Base-by-base conservation (phyloP, 2,329 filamentous ascomycete genomes). In the Aspergillus vadensis region DNA sequence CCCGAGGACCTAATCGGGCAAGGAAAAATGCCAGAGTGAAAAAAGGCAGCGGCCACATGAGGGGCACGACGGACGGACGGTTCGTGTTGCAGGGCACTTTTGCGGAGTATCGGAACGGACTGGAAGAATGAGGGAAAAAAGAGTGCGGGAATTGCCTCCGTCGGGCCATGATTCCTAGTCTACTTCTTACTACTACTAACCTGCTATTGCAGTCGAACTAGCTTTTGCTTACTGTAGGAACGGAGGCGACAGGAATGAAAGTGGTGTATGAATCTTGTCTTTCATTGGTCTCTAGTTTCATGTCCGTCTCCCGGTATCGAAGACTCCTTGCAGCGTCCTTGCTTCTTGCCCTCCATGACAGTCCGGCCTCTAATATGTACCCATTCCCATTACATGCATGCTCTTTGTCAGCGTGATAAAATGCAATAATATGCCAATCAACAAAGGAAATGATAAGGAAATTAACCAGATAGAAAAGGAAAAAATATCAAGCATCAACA, bases 261-360 rank as follows among this genome's bases (percentile, higher is more conserved):
- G 30, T 44, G 39, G 39, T 44, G 53, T 55, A 19, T 25, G 39
- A 55, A 55, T 44, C 39, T 32, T 12, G 17, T 19, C 27, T 55
- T 27, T 55, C 27, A 47, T 55, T 59, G 51, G 19, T 30, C 21
- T 55, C 53, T 55, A 55, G 17, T 25, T 12, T 55, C 52, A 39
- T 55, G 25, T 55, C 25, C 7, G 27, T 47, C 38, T 21, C 52
- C 52, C 19, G 41, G 52, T 55, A 55, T 43, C 39, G 25, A 48
- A 21, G 23, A 43, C 58, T 58, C 65, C 65, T 66, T 62, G 63
- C 61, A 63, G 50, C 36, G 54, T 48, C 65, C 63, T 67, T 62
- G 58, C 59, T 49, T 57, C n/a, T 47, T 51, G 55, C 39, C 41
- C 53, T 43, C 53, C 38, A 44, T 44, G 53, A 55, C 53, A 55